These are phyloP conservation scores for Tuctoria greenei DNA, from an alignment of 176 grass and related monocot species.

Conservation along the genomic window DNA sequence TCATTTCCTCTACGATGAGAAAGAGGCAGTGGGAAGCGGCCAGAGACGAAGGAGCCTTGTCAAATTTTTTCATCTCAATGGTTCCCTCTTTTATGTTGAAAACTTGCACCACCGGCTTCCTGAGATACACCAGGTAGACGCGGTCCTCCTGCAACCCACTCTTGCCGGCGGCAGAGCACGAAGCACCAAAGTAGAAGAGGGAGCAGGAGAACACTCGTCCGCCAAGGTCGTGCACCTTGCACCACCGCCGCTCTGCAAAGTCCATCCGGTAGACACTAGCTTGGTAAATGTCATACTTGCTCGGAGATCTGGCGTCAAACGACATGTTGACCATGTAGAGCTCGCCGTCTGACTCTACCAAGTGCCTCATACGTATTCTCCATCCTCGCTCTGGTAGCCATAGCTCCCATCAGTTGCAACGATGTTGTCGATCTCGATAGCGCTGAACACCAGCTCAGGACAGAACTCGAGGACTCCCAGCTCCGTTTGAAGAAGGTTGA, in stretches of 20 bases:
- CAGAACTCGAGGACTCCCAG: constrained; percentile 1
- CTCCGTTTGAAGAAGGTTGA: background rate
- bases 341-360: constrained; percentile 19
- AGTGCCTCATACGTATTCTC: fast-evolving
- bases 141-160: no score
- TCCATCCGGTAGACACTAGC: no score
- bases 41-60: no score
- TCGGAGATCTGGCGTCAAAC: background rate
- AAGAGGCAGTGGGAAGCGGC: no score
- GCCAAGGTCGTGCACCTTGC: background rate
- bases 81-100: no score
- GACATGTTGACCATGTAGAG: background rate
- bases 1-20: no score
- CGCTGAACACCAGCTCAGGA: background rate
- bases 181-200: background rate
- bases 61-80: no score
- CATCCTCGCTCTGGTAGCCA: no score
- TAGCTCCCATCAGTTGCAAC: background rate
- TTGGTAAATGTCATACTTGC: background rate
- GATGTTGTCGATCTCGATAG: background rate
- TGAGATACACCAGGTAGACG: no score
- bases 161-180: no score
- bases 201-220: constrained; percentile 2
- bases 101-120: no score
- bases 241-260: constrained; percentile 3